Evolutionary conservation across 805 yeast genomes (phyloP), one percentile per base, ranked within the genome.

Genomic region (Suhomyces kilbournensis): DNA sequence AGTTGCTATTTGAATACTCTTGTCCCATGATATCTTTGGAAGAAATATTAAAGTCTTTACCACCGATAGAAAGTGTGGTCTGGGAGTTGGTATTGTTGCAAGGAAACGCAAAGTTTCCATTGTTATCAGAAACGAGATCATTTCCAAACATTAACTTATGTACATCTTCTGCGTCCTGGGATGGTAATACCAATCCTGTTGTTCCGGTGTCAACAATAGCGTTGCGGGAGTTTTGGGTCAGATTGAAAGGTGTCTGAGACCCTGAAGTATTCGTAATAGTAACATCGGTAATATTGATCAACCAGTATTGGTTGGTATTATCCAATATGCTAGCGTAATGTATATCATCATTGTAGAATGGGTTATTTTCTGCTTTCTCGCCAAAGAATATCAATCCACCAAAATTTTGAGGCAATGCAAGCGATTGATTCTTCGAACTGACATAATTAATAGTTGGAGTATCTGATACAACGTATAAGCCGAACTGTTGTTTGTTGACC

Each of bases 121-220:
- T 22, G n/a, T 84, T 83, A 64, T 85, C 89, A 7, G 85, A 75
- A 53, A 80, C 65, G 7, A 83, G 71, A 35, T 70, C 64, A 14
- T 62, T 56, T 49, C 85, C 83, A 58, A 71, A 80, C 4, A 84
- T 66, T 28, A 53, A 34, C 40, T 53, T 44, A 60, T 85, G 89
- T 14, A 84, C 51, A 20, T 56, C 69, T 40, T 73, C 53, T 1
- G 89, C 88, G 60, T 85, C 89, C 22, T 64, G 69, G 10, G 76
- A 65, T 5, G 87, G 82, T 43, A 83, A 65, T 3, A 81, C 80
- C 23, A 85, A 65, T 3, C 85, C 78, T 0, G 89, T 84, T 2
- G 90, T 84, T 20, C 90, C 90, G 6, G 86, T 80, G 63, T 85
- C 90, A 19, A 85, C 69, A 26, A 84, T 72, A 6, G 82, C 84